Conservation (phyloP, 768 basidiomycete genomes). For the Tulasnella sp. region DNA sequence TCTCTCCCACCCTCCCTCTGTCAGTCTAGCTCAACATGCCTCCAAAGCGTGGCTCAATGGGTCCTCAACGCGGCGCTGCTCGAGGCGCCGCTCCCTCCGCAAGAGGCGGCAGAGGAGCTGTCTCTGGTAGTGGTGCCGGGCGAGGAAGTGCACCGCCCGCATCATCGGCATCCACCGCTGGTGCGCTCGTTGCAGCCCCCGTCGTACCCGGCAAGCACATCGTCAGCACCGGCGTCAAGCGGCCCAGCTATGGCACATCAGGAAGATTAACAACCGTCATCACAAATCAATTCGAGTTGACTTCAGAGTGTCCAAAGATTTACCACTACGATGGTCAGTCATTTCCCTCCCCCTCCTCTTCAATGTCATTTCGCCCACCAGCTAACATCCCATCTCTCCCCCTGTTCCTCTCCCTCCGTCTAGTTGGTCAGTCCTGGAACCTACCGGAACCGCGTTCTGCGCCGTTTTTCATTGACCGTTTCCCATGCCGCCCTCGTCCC, state of each 20-base stretch:
- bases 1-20: neutral
- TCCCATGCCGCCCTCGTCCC: neutral
- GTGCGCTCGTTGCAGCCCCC: neutral
- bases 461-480: neutral
- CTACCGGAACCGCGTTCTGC: neutral
- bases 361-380: conserved; percentile 8
- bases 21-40: neutral
- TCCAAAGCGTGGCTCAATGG: neutral
- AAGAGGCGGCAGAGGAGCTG: neutral
- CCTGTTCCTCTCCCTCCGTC: neutral
- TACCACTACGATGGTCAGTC: conserved; percentile 74
- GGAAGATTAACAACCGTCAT: conserved; percentile 46
- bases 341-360: neutral
- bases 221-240: conserved; percentile 19
- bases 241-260: conserved; percentile 47
- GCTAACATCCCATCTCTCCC: no score
- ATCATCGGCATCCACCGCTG: neutral
- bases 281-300: conserved; percentile 63
- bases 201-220: conserved; percentile 9
- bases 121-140: neutral
- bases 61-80: neutral
- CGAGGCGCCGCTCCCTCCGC: neutral
- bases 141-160: neutral
- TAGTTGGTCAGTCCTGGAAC: conserved; percentile 45
- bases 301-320: conserved; percentile 59